A percentile compares a stretch with the other conserved stretches of the same genome.
phyloP scores from a whole-genome alignment of 179 eudicot genomes.

The Vitellaria paradoxa region DNA sequence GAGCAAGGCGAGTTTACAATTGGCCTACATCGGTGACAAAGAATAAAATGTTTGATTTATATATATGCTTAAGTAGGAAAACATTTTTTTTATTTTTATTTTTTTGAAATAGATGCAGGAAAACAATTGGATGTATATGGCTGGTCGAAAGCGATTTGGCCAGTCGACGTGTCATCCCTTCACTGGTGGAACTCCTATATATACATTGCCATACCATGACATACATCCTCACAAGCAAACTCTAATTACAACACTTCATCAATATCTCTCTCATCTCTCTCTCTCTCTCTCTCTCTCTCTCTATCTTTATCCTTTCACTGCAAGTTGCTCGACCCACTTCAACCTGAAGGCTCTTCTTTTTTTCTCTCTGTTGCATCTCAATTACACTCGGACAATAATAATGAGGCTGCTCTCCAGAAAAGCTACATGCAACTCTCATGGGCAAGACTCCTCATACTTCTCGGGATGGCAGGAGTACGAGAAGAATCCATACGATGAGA shows the following conservation, averaged over 20 bases:
- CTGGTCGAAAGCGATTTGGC: constrained; percentile 7
- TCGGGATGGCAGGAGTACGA: constrained; percentile 95
- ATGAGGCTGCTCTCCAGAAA: constrained; percentile 60
- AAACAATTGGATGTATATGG: no score
- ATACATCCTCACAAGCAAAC: constrained; percentile 20
- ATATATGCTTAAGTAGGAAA: no score
- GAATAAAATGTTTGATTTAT: background rate
- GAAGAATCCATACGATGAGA: constrained; percentile 72
- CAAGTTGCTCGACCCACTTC: background rate
- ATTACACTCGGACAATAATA: background rate
- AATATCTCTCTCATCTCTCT: background rate
- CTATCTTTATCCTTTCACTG: background rate
- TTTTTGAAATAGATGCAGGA: no score
- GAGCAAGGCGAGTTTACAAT: background rate
- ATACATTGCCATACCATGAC: constrained; percentile 12
- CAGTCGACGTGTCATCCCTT: constrained; percentile 18
- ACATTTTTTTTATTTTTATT: no score
- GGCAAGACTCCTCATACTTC: constrained; percentile 97
- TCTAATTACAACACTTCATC: background rate
- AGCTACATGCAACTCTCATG: constrained; percentile 67
- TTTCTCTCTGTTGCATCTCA: constrained; percentile 1
- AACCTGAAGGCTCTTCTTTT: background rate
- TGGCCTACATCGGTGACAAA: background rate
- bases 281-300: constrained; percentile 2
- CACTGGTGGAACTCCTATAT: constrained; percentile 11